Base-by-base conservation (phyloP, 2,329 filamentous ascomycete genomes). In the Cercospora berteroae region DNA sequence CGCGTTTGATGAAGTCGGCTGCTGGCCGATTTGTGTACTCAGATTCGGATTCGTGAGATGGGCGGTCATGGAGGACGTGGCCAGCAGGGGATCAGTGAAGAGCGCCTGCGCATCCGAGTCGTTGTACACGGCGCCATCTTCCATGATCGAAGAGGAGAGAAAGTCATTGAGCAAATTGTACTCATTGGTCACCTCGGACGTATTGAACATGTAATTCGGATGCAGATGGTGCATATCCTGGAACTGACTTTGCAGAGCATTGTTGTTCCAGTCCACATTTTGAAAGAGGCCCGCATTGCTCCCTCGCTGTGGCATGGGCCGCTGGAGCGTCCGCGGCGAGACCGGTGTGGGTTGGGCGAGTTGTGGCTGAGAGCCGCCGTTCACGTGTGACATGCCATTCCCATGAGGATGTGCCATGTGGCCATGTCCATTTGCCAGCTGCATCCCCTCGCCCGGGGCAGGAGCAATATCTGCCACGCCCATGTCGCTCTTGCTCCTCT, bases 131-230 rank as follows among this genome's bases (percentile, higher is more conserved):
- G 76, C 77, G 63, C 80, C 81, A 70, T 84, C 94, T 81, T 98
- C 94, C 71, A 97, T 86, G 64, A 97, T 83, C 77, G 92, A 96
- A 73, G 89, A 96, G 79, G 94, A 95, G 69, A 99, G 86, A 78
- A 98, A 98, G 80, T 99, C 94, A 83, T 96, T 96, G 77, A 99
- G 88, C 61, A 98, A 83, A 78, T 97, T 97, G 80, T 97, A 97
- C 83, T 99, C 95, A 81, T 95, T 95, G 69, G 91, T 94, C 74
- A 97, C 92, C 81, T 99, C 95, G 70, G 93, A 92, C n/a, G 89
- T 88, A 78, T 90, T 90, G 81, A 97, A 96, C 90, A 97, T 94
- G 83, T 95, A 98, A 77, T 92, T 95, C 67, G 92, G 91, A 81
- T 97, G 93, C 77, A 94, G 93, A 78, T 89, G 92, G 81, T 95